These are phyloP conservation scores for Botryotinia calthae DNA, from an alignment of 2,329 filamentous ascomycete species.

Conservation along the genomic window DNA sequence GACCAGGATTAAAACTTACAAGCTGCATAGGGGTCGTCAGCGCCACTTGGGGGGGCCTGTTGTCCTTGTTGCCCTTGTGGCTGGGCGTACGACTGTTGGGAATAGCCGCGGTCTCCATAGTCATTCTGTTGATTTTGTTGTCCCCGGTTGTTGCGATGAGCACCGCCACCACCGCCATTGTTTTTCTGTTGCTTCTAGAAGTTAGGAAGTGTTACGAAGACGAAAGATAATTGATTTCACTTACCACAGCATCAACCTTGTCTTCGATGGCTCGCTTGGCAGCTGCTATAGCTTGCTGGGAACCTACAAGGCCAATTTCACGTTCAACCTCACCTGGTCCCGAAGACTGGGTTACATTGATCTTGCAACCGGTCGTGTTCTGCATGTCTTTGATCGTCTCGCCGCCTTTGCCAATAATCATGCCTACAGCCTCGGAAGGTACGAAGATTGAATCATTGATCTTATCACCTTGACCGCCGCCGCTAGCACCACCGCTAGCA, in stretches of 20 bases:
- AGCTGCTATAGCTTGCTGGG: conserved; percentile 70
- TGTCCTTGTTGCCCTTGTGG: conserved; percentile 44
- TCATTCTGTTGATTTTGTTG: conserved; percentile 52
- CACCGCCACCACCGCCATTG: conserved; percentile 46
- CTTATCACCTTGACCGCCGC: conserved; percentile 56
- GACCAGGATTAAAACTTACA: conserved; percentile 49
- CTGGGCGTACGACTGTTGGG: conserved; percentile 47
- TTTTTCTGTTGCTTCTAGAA: conserved; percentile 50
- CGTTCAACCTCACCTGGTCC: conserved; percentile 76
- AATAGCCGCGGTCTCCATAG: conserved; percentile 52
- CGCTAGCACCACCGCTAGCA: conserved; percentile 42
- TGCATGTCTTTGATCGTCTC: conserved; percentile 96
- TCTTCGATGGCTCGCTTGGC: conserved; percentile 86
- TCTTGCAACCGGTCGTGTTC: conserved; percentile 82
- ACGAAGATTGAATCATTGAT: conserved; percentile 81
- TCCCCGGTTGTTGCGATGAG: conserved; percentile 43
- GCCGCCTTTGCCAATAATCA: conserved; percentile 94
- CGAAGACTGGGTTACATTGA: conserved; percentile 83
- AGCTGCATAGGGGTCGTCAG: conserved; percentile 69
- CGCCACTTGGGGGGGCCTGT: conserved; percentile 48
- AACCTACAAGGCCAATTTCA: conserved; percentile 82
- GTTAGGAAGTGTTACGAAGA: conserved; percentile 23
- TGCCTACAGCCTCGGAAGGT: conserved; percentile 86
- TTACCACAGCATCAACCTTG: conserved; percentile 85
- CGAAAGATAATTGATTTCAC: conserved; percentile 39